Percentiles rank a stretch among this genome's conserved stretches.
Conservation (phyloP, 176 grass and related monocot genomes). For the Eleusine coracana region DNA sequence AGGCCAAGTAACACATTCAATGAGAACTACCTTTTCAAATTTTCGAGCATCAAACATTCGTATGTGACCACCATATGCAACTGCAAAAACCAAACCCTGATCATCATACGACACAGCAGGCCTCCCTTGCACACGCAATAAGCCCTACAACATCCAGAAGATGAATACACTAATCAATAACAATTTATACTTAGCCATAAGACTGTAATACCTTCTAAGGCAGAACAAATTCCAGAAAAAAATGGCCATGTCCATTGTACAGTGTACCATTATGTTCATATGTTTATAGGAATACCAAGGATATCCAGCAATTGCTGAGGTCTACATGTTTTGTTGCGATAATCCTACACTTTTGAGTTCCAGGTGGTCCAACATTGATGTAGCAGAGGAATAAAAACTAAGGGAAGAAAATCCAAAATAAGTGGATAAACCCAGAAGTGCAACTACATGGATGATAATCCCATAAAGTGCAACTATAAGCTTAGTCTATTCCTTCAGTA, state of each 20-base stretch:
- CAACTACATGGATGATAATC: not conserved
- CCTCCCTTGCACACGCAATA: conserved; percentile 83
- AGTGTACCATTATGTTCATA: not conserved
- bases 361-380: conserved; percentile 12
- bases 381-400: conserved; percentile 15
- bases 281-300: not conserved
- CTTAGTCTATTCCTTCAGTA: no score
- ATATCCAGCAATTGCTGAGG: not conserved
- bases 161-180: conserved; percentile 20
- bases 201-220: not conserved
- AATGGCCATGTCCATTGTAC: not conserved
- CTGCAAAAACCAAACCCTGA: conserved; percentile 87
- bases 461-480: not conserved
- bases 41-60: conserved; percentile 89
- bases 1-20: conserved; percentile 9
- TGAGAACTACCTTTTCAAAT: conserved; percentile 77
- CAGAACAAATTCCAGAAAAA: not conserved
- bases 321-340: conserved; percentile 6
- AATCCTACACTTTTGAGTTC: conserved; percentile 2
- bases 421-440: not conserved
- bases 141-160: conserved; percentile 58
- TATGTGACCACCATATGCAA: conserved; percentile 73
- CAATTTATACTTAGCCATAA: not conserved
- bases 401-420: not conserved
- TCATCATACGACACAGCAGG: conserved; percentile 97